Evolutionary conservation across 371 early-diverging fungal species (phyloP), one percentile per base, ranked within the genome.

Genomic region (Mortierella sp.): DNA sequence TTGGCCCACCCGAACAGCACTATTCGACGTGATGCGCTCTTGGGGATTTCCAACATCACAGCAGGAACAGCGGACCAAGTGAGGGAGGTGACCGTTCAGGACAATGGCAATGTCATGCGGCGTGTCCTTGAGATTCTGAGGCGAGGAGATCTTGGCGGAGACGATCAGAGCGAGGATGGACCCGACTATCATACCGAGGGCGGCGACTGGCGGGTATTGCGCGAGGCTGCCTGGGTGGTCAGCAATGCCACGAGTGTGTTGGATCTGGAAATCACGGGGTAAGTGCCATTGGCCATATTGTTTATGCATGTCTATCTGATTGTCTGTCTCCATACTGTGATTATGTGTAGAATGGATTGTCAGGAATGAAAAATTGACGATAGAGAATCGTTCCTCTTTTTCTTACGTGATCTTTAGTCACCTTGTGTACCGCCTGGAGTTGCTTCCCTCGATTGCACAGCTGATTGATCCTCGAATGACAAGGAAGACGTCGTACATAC

Each of bases 161-260:
- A 81, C 26, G 81, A 80, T 19, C 24, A 50, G 14, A 39, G 53
- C 22, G 78, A 77, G 0, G 87, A 85, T 41, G 76, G 85, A 4
- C 68, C 71, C 5, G 88, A 87, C 6, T 16, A 50, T 2, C 73
- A 73, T 0, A 68, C 69, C 19, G 87, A 86, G 13, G 76, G 68
- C 2, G 69, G 79, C 9, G 91, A 90, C 64, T 91, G 91, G 91
- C 89, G 88, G 31, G 85, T 90, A 6, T 86, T 89, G 14, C 87
- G 81, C 10, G 91, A 91, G 64, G 88, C 90, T 0, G 70, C 89
- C 0, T 90, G 90, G 90, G 88, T 89, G 50, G 68, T 90, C 10
- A 88, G 89, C 68, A 91, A 91, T 58, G 75, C 90, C 6, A 86
- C 89, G 10, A 87, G 88, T 52, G 76, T 87, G 11, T 86, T 88